Evolutionary conservation across 768 basidiomycete species (phyloP), one percentile per base, ranked within the genome.

Genomic region (Tremella fuciformis): DNA sequence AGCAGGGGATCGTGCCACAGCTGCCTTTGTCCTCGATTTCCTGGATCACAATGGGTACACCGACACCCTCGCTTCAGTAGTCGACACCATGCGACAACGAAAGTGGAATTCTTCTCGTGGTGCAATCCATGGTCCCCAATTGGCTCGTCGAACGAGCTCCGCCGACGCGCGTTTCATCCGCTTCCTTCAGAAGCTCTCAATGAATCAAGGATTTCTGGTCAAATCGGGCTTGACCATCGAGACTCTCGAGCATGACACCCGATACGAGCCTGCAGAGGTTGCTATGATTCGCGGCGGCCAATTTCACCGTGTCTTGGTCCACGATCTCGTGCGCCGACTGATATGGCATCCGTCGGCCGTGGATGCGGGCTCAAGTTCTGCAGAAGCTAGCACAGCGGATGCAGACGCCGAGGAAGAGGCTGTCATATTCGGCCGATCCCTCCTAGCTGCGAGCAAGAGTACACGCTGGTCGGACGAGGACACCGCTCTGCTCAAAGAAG

Each of bases 11-110:
- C 77, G 78, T 22, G 82, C 85, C 18, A 81, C 90, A 19, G 86
- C 86, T 51, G 83, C 85, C 25, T 84, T 96, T 19, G 85, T 93
- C 9, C 72, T 87, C 39, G 83, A 85, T 21, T 92, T 92, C 73
- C 82, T 96, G 34, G 81, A 85, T 1, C 91, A 93, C 74, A 86
- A 91, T 64, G 91, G 91, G 8, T 91, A 90, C 69, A 83, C 83
- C 15, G 83, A 82, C 39, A 85, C 90, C 0, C 84, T 87, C 4
- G 72, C 44, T 40, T 57, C 53, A 39, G 4, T 46, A 41, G 19
- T 57, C 67, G 39, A 50, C 58, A 2, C 44, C 15, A 25, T n/a
- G 21, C 11, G 39, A 7, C 1, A 19, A 50, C 48, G 22, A 44
- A 37, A 24, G 53, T 29, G 25, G 48, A 19, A 13, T 39, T 44